A percentile compares a stretch with the other conserved stretches of the same genome.
These are phyloP conservation scores for apple (Malus domestica) DNA, from an alignment of 306 rosid genomes.

Conservation along the genomic window DNA sequence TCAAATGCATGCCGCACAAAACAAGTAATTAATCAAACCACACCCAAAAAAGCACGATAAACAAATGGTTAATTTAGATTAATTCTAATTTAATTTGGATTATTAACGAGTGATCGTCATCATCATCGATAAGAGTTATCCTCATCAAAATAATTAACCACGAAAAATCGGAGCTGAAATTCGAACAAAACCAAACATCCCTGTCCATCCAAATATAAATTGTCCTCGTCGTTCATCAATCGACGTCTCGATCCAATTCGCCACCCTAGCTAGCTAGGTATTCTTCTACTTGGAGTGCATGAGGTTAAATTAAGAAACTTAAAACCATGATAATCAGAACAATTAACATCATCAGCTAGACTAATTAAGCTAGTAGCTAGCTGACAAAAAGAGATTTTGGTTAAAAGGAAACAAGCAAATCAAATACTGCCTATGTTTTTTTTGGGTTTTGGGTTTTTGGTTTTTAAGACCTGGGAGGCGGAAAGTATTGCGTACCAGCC, in stretches of 20 bases:
- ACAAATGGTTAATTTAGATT: constrained; percentile 12
- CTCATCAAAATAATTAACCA: constrained; percentile 14
- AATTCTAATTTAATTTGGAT: neutral
- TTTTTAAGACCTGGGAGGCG: constrained; percentile 63
- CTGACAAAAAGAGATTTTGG: neutral
- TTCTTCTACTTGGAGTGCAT: constrained; percentile 11
- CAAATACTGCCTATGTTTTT: neutral
- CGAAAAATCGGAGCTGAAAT: constrained; percentile 42
- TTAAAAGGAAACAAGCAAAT: neutral
- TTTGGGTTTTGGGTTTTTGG: neutral
- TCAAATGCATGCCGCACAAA: constrained; percentile 14
- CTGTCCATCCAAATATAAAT: constrained; percentile 4
- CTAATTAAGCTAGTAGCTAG: neutral
- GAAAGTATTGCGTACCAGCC: constrained; percentile 98
- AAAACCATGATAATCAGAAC: constrained; percentile 6
- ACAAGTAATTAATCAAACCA: neutral
- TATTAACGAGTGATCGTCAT: constrained; percentile 2
- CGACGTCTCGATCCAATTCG: constrained; percentile 14
- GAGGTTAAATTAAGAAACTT: constrained; percentile 19
- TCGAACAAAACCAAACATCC: constrained; percentile 31
- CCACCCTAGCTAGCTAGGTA: constrained; percentile 12
- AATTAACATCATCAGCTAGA: constrained; percentile 4
- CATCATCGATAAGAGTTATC: constrained; percentile 18
- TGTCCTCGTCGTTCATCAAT: constrained; percentile 1
- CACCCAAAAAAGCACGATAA: neutral